Percentiles rank a stretch among this genome's conserved stretches.
phyloP scores from a whole-genome alignment of 2,329 filamentous ascomycete species.

The Microdochium paspali region DNA sequence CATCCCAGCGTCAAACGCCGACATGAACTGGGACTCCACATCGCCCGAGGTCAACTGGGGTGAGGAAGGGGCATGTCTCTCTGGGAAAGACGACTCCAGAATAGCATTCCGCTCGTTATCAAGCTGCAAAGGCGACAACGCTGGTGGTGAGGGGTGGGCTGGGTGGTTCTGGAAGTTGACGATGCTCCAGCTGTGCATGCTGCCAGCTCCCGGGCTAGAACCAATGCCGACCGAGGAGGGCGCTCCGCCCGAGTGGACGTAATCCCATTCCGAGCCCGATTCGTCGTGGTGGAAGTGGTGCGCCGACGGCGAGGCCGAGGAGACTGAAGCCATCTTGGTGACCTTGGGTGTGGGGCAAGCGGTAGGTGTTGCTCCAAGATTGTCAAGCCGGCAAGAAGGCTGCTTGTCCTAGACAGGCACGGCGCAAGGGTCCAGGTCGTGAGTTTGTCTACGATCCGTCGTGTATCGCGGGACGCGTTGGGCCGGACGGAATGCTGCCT shows the following conservation, averaged over 20 bases:
- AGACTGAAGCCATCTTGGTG: slow-evolving; percentile 24
- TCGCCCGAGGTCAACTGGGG: slow-evolving; percentile 1
- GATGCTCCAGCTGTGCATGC: slow-evolving; percentile 39
- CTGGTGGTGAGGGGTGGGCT: slow-evolving; percentile 16
- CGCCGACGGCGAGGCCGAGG: slow-evolving; percentile 18
- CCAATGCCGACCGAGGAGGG: slow-evolving; percentile 29
- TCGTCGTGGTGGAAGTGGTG: slow-evolving; percentile 16
- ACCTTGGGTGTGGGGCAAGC: too few species aligned
- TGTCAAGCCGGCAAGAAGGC: too few species aligned
- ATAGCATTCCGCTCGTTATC: slow-evolving; percentile 27
- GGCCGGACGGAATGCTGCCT: too few species aligned
- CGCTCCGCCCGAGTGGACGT: slow-evolving; percentile 16
- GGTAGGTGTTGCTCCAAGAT: too few species aligned
- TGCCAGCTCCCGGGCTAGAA: slow-evolving; percentile 40
- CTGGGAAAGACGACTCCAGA: slow-evolving; percentile 22
- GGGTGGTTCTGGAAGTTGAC: slow-evolving; percentile 26
- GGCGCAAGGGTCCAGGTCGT: too few species aligned
- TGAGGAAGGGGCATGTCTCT: slow-evolving; percentile 4
- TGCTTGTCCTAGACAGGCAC: too few species aligned
- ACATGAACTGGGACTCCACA: slow-evolving; percentile 19
- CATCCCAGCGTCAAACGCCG: slow-evolving; percentile 9
- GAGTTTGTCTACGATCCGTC: too few species aligned
- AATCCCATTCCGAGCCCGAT: slow-evolving; percentile 21
- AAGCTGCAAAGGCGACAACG: slow-evolving; percentile 31
- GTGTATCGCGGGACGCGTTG: too few species aligned